Percentiles rank a stretch among this genome's conserved stretches.
phyloP scores from a whole-genome alignment of 1,284 basidiomycete species.

The Puccinia novopanici region DNA sequence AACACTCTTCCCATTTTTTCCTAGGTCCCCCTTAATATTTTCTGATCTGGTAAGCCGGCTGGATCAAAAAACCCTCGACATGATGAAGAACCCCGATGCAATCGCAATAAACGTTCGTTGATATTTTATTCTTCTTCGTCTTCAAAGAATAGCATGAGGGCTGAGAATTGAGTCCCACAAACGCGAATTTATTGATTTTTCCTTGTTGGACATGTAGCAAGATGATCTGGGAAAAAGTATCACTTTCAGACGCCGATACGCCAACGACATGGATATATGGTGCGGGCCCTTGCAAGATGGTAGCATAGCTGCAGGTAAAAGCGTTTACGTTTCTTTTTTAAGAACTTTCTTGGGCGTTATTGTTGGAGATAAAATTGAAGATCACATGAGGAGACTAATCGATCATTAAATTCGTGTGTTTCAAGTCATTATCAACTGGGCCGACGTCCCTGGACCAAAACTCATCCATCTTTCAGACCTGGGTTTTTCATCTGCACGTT shows the following conservation, averaged over 20 bases:
- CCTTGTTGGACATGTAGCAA: conserved; percentile 23
- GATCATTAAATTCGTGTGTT: not conserved
- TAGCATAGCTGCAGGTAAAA: conserved; percentile 43
- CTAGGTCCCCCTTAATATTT: conserved; percentile 46
- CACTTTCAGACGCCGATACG: conserved; percentile 31
- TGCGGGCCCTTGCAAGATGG: conserved; percentile 33
- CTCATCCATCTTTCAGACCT: conserved; percentile 10
- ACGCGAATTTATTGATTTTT: not conserved
- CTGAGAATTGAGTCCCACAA: not conserved
- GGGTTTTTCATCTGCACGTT: conserved; percentile 26
- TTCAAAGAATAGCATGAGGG: too few species aligned
- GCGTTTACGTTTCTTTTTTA: not conserved
- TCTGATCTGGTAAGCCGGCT: not conserved
- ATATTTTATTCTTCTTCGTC: not conserved
- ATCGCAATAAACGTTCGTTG: conserved; percentile 39
- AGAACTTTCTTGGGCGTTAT: not conserved
- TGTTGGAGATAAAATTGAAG: not conserved
- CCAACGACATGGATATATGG: conserved; percentile 40
- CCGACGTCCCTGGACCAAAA: not conserved
- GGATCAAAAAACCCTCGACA: not conserved
- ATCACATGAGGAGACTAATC: not conserved
- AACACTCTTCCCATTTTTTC: not conserved
- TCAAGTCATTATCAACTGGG: conserved; percentile 42
- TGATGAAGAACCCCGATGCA: conserved; percentile 21
- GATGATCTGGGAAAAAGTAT: conserved; percentile 45